Percentiles rank a stretch among this genome's conserved stretches.
These are phyloP conservation scores for Candida broadrunensis DNA, from an alignment of 805 yeast species.

Conservation along the genomic window DNA sequence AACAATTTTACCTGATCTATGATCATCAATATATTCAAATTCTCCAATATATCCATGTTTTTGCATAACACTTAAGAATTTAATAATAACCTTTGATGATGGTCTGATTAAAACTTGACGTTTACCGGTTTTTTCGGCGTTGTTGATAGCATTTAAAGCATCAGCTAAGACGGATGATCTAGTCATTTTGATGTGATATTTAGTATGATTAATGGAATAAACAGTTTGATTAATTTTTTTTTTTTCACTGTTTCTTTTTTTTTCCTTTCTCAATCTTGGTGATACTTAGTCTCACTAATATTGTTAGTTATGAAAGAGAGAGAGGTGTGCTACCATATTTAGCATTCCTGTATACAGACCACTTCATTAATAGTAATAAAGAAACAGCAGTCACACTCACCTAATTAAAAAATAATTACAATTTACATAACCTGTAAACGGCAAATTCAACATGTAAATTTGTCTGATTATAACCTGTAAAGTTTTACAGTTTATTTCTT, in stretches of 20 bases:
- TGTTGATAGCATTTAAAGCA: slow-evolving; percentile 97
- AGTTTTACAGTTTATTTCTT: too few relatives aligned
- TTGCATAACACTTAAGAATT: slow-evolving; percentile 95
- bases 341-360: background rate
- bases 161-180: slow-evolving; percentile 98
- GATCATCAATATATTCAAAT: slow-evolving; percentile 97
- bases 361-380: background rate
- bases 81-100: slow-evolving; percentile 96
- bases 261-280: background rate
- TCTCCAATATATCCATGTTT: slow-evolving; percentile 99
- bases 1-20: slow-evolving; percentile 97
- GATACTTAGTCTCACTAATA: background rate
- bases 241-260: background rate
- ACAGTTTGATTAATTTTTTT: too few relatives aligned
- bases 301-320: background rate
- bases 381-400: background rate
- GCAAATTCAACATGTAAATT: too few relatives aligned
- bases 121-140: slow-evolving; percentile 99
- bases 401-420: too few relatives aligned
- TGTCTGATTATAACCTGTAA: too few relatives aligned
- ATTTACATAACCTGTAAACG: too few relatives aligned
- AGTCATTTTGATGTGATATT: slow-evolving; percentile 57
- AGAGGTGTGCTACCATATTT: too few relatives aligned
- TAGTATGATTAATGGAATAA: background rate
- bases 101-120: slow-evolving; percentile 98